A percentile compares a stretch with the other conserved stretches of the same genome.
phyloP scores from a whole-genome alignment of 2,329 filamentous ascomycete species.

The Xylaria digitata region DNA sequence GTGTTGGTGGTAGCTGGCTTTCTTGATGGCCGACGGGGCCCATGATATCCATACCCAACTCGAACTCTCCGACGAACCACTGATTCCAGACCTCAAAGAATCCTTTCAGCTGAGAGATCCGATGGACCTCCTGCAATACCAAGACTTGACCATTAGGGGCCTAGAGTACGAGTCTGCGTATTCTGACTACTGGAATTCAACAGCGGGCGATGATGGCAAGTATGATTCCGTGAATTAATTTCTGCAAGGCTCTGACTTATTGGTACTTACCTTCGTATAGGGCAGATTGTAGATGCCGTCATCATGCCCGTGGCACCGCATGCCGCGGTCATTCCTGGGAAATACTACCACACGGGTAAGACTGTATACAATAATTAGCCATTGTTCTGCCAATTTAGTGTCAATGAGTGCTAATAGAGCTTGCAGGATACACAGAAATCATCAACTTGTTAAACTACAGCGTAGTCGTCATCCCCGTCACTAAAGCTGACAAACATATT shows the following conservation, averaged over 20 bases:
- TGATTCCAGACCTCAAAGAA: conserved; percentile 54
- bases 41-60: conserved; percentile 51
- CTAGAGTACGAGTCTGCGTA: conserved; percentile 64
- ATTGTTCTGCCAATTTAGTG: background rate
- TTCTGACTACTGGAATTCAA: conserved; percentile 73
- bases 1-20: conserved; percentile 39
- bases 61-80: conserved; percentile 62
- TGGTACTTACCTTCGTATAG: conserved; percentile 37
- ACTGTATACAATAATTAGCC: background rate
- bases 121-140: conserved; percentile 49
- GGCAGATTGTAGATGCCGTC: conserved; percentile 65
- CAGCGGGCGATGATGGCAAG: conserved; percentile 59
- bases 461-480: conserved; percentile 65
- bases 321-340: conserved; percentile 59
- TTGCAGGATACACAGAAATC: conserved; percentile 49
- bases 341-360: conserved; percentile 54
- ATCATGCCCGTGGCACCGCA: conserved; percentile 63
- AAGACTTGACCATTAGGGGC: conserved; percentile 44
- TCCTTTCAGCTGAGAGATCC: conserved; percentile 22
- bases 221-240: conserved; percentile 15
- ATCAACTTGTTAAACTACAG: conserved; percentile 70
- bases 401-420: conserved; percentile 15
- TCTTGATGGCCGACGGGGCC: conserved; percentile 51
- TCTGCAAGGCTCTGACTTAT: too few species aligned
- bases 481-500: conserved; percentile 61